Evolutionary conservation across 768 basidiomycete species (phyloP), one percentile per base, ranked within the genome.

Genomic region (Fistulinella prunicolor): DNA sequence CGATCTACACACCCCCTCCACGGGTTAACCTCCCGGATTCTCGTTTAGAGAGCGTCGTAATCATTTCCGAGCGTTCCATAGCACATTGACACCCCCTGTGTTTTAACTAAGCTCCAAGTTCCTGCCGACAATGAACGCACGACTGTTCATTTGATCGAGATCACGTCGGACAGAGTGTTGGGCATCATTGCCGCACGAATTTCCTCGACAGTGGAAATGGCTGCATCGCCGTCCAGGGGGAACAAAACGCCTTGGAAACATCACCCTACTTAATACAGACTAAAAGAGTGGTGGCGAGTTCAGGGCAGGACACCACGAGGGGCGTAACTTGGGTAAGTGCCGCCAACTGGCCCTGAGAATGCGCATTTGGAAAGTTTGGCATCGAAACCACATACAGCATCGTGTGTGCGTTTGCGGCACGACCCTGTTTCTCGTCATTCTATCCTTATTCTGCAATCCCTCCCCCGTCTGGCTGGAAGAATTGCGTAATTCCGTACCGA

Each of bases 321-420:
- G 28, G 21, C 45, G 13, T n/a, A 28, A 28, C 32, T 16, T 46
- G 24, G 32, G 36, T 44, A 38, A 24, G 24, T 26, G 42, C 29
- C 21, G 22, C 41, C 53, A 43, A 41, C 41, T 44, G 24, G 35
- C 40, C 59, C 47, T 42, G 44, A 38, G 41, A 47, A 37, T 1
- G 32, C 58, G 30, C 30, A 64, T 62, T 50, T 61, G 62, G 61
- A 58, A 64, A 34, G 43, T 62, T 45, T 64, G 59, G 50, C 41
- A 58, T 50, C 61, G 61, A 62, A 63, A 60, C 38, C 36, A 9
- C 42, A 45, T 28, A 21, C 44, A 28, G 16, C 58, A 13, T 38
- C 44, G 23, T 44, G 26, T 44, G 42, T 29, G 42, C 21, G 22
- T 10, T 12, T 6, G 12, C 28, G 32, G 32, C 32, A 34, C 14